These are phyloP conservation scores for Microsporum canis DNA, from an alignment of 2,329 filamentous ascomycete species.

Conservation along the genomic window DNA sequence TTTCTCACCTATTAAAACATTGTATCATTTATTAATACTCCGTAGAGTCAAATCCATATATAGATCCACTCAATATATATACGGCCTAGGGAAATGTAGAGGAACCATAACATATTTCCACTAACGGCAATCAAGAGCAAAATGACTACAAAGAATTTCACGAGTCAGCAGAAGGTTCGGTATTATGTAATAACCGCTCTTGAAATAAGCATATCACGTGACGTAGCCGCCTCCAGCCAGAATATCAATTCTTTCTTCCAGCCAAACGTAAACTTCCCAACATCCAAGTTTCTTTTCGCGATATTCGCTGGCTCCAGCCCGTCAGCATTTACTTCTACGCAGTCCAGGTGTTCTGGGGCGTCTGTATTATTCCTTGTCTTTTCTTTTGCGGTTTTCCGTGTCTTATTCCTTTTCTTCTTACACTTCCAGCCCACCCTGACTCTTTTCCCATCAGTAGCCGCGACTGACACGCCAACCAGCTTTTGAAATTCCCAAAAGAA, in stretches of 20 bases:
- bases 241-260: neutral
- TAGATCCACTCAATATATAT: no score
- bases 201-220: neutral
- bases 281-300: neutral
- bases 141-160: no score
- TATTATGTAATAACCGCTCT: no score
- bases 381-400: neutral
- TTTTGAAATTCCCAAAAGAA: neutral
- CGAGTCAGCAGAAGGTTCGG: no score
- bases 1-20: neutral
- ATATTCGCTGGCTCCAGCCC: neutral
- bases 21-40: neutral
- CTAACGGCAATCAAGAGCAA: no score
- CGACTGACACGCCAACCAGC: neutral
- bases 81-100: no score
- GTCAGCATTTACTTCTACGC: neutral
- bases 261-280: neutral
- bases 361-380: neutral
- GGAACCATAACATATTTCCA: no score
- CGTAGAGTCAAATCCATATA: neutral
- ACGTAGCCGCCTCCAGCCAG: neutral
- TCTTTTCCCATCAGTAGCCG: neutral
- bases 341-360: neutral
- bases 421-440: neutral
- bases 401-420: neutral